Base-by-base conservation (phyloP, 768 basidiomycete genomes). In the Suillus fuscotomentosus region DNA sequence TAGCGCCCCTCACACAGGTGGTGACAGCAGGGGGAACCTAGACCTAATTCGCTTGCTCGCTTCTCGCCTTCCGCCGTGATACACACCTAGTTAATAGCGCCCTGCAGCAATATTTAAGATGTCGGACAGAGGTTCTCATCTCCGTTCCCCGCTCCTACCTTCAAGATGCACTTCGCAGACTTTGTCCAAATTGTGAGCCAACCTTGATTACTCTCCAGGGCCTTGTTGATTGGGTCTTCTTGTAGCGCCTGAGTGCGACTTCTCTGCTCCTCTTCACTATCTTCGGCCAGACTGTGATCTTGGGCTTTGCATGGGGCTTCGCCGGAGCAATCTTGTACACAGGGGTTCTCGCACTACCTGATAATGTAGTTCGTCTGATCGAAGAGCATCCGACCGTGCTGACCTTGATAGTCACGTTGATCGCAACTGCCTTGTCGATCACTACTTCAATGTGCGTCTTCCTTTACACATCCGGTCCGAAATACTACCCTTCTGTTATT, bases 231-330 rank as follows among this genome's bases (percentile, higher is more conserved):
- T 6, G n/a, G 6, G 20, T 3, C n/a, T n/a, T 34, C 31, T 13
- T 3, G 39, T 24, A 41, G 56, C 39, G 24, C 4, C 24, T 24
- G 22, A 41, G 15, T 36, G 2, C 53, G 2, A 27, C 39, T 17
- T 9, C 2, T 39, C 56, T 24, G 39, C 39, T 57, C 5, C 38
- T 39, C 15, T 6, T 41, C 9, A 57, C 39, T 11, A 57, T 57
- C 39, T 57, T 57, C 17, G 39, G 56, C 9, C 56, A 57, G 39
- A 57, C 56, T 10, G 24, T 57, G 17, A 41, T 57, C 22, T 17
- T 57, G 15, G 56, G 56, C 17, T 57, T 57, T 17, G 39, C 56
- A 17, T 57, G 56, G 56, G 56, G 56, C 24, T 57, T 57, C 10
- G 24, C 38, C 0, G 56, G 56, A 57, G 56, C 24, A 6, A 24